Evolutionary conservation across 1,139 yeast species (phyloP).

Genomic region (Yamadazyma sp.): DNA sequence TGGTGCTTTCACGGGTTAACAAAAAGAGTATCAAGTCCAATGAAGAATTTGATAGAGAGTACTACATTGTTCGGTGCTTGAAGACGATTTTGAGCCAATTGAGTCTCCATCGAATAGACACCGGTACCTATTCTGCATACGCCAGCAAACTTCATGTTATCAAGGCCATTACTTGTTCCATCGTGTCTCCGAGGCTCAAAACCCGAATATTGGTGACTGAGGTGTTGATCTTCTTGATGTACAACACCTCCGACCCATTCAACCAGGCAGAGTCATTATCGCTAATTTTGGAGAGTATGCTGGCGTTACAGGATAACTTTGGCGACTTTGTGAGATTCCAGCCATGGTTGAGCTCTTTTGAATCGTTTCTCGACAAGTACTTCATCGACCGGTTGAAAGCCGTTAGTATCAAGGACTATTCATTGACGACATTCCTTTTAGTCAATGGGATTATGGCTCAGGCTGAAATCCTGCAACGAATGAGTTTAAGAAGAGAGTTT

Average conservation of each 20-base stretch:
- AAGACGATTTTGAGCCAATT: conserved; percentile 28
- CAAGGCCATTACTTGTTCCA: conserved; percentile 37
- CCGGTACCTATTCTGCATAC: conserved; percentile 15
- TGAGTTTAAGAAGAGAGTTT: conserved; percentile 38
- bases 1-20: conserved; percentile 38
- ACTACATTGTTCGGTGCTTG: conserved; percentile 38
- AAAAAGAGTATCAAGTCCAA: conserved; percentile 46
- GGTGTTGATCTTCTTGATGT: conserved; percentile 38
- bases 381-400: conserved; percentile 12
- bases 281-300: conserved; percentile 33
- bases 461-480: conserved; percentile 32
- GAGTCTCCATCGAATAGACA: conserved; percentile 12
- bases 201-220: conserved; percentile 46
- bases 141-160: conserved; percentile 32
- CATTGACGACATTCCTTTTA: conserved; percentile 45
- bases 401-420: conserved; percentile 36
- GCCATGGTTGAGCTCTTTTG: conserved; percentile 44
- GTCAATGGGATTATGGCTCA: conserved; percentile 42
- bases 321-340: conserved; percentile 40
- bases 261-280: conserved; percentile 21
- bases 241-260: conserved; percentile 18
- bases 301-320: conserved; percentile 32
- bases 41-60: conserved; percentile 46
- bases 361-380: conserved; percentile 34
- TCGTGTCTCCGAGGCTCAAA: conserved; percentile 41